Evolutionary conservation across 2,329 filamentous ascomycete species (phyloP).

Genomic region (Fusarium papillatum): DNA sequence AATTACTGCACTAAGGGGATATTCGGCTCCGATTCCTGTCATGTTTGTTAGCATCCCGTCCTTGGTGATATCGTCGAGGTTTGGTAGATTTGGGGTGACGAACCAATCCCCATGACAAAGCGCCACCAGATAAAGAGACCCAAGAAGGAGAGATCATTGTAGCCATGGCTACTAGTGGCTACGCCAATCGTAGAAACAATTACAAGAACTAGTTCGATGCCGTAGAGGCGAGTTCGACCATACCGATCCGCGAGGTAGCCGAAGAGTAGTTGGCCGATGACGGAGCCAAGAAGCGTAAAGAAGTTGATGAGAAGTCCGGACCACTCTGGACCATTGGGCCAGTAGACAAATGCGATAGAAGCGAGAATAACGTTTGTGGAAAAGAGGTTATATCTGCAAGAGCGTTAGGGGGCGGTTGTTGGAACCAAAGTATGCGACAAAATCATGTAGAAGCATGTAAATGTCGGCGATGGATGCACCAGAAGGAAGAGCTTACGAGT

Average conservation of each 20-base stretch:
- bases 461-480: background rate
- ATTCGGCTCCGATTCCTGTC: conserved; percentile 75
- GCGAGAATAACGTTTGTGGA: conserved; percentile 68
- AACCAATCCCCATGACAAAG: conserved; percentile 67
- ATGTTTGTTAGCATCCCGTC: conserved; percentile 17
- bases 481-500: conserved; percentile 57
- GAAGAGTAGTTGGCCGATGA: conserved; percentile 65
- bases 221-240: conserved; percentile 68
- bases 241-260: conserved; percentile 67
- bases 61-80: conserved; percentile 10
- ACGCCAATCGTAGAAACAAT: conserved; percentile 70
- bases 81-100: conserved; percentile 21
- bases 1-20: conserved; percentile 76
- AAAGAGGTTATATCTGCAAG: conserved; percentile 64
- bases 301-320: conserved; percentile 64
- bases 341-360: conserved; percentile 66
- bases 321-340: conserved; percentile 59
- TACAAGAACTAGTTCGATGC: conserved; percentile 68
- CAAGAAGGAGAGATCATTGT: conserved; percentile 63
- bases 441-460: background rate
- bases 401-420: conserved; percentile 3
- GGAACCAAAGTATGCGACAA: background rate
- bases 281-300: conserved; percentile 65
- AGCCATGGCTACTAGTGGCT: conserved; percentile 65
- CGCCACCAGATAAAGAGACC: conserved; percentile 67